Evolutionary conservation across 306 rosid genomes (phyloP), one percentile per base, ranked within the genome.

Genomic region (Senna tora): DNA sequence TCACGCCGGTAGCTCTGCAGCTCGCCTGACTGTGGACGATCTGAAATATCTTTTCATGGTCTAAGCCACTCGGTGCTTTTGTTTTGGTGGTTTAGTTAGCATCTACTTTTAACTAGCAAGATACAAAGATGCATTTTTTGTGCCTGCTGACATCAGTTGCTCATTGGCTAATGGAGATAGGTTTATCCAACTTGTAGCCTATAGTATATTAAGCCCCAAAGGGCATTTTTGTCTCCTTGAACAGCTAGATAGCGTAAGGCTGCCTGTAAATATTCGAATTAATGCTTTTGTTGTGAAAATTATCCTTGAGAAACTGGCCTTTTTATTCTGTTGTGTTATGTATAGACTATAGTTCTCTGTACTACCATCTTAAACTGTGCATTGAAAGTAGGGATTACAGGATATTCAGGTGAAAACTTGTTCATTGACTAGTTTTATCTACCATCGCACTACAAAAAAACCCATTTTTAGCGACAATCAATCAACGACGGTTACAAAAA

Each of bases 1-100:
- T 53, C 91, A 87, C 34, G 74, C 85, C 19, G 98, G 98, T 4
- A 84, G 84, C 17, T 54, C 96, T 16, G 89, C 76, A 16, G 21
- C 91, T 74, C 95, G 99, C 71, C 86, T 94, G 66, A 91, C 99
- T 1, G 91, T 94, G 50, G 97, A 94, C 60, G 99, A 94, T 83
- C 96, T 94, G 58, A 94, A 79, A 77, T 94, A 94, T 86, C 95
- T 94, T 45, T 94, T 94, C 70, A 91, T 86, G 96, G 99, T 91
- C 72, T 91, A 85, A 45, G 77, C 13, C 72, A 21, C 72, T 67
- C 57, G 12, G 64, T 19, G 33, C 53, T 67, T 79, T 53, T 42
- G 43, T 39, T 82, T 43, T 71, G 22, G 42, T 39, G 32, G 43
- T 15, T 43, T 47, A 47, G 6, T 41, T 41, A 36, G 9, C 6